Evolutionary conservation across 139 green algal genomes (phyloP), one percentile per base, ranked within the genome.

Genomic region (Yamagishiella unicocca): DNA sequence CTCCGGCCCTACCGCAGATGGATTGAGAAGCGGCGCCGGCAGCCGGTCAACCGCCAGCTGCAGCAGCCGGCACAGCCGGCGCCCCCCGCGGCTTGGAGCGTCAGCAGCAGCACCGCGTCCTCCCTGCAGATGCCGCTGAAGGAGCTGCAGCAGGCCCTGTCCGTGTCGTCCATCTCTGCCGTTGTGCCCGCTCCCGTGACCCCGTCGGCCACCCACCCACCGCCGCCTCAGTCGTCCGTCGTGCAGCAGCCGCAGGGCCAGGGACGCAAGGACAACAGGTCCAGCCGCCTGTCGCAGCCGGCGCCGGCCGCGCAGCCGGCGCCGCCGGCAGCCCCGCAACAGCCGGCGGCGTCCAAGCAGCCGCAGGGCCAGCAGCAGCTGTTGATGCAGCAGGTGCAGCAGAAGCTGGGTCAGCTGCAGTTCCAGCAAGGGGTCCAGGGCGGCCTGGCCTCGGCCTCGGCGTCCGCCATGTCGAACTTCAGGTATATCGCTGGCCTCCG

Each of bases 1-100:
- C n/a, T n/a, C n/a, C n/a, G n/a, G n/a, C n/a, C n/a, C n/a, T n/a
- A n/a, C n/a, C n/a, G 38, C 55, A 84, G 77, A 37, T 84, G 77
- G 77, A 84, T 84, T 42, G 40, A 74, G 12, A 84, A 84, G 77
- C 55, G 55, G 2, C 40, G 70, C 38, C 70, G 70, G 9, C 70
- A 37, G 25, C 24, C 1, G 24, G 37, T 5, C 1, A 53, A 55
- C 24, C 40, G 40, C 4, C 70, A 55, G 38, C n/a, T n/a, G n/a
- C 70, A 78, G 21, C 40, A 78, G 45, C 27, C 43, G 17, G 43
- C 40, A 14, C 64, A 73, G 45, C 42, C 37, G 10, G 22, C 40
- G 2, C 64, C 42, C 29, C 42, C 37, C 9, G 22, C 40, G 2
- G 31, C 9, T 45, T 70, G 75, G 50, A 84, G 58, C 77, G 40